Percentiles rank a stretch among this genome's conserved stretches.
Evolutionary conservation across 345 rosid genomes (phyloP).

Genomic region (Aurinia saxatilis): DNA sequence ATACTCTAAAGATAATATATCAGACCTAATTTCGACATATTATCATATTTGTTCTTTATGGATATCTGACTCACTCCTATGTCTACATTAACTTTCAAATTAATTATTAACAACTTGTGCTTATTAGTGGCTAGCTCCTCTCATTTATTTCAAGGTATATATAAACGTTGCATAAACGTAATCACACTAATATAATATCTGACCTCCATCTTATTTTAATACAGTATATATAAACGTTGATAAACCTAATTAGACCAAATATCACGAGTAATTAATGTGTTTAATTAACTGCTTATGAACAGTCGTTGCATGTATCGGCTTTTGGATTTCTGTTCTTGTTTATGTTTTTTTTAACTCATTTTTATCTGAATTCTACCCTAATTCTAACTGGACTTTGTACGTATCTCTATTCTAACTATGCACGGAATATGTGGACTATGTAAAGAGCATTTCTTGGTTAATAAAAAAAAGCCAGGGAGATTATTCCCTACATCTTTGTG

Average conservation of each 20-base stretch:
- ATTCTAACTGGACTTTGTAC: too few species aligned
- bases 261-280: too few species aligned
- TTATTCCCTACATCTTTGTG: too few species aligned
- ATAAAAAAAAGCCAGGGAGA: too few species aligned
- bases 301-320: too few species aligned
- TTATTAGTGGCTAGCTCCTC: constrained; percentile 9
- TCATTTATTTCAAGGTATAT: neutral
- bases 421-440: too few species aligned
- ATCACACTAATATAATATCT: neutral
- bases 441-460: too few species aligned
- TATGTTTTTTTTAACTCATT: too few species aligned
- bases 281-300: too few species aligned
- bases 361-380: too few species aligned
- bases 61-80: constrained; percentile 31
- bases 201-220: neutral
- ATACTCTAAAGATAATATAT: neutral
- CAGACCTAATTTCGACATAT: constrained; percentile 25
- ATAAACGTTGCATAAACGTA: neutral
- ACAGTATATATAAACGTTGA: neutral
- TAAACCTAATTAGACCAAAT: neutral
- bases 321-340: too few species aligned
- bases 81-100: constrained; percentile 8
- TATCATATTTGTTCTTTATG: constrained; percentile 25
- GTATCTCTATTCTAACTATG: too few species aligned
- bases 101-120: constrained; percentile 6